These are phyloP conservation scores for Plantago rigida DNA, from an alignment of 305 asterid species.

Conservation along the genomic window DNA sequence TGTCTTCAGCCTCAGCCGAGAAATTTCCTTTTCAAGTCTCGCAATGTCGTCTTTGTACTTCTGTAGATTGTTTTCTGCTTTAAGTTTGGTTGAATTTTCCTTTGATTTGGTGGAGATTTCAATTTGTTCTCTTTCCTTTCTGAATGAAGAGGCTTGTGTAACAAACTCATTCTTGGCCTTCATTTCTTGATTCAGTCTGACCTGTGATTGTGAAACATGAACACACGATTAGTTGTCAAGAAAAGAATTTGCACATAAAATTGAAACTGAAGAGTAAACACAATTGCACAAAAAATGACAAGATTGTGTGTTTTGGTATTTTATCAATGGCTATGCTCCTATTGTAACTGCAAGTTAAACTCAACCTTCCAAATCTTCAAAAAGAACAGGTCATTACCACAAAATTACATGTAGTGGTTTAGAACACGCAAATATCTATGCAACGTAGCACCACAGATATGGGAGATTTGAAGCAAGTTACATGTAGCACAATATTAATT, in stretches of 20 bases:
- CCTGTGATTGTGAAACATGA: constrained; percentile 41
- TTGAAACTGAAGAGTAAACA: not conserved
- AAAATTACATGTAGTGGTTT: too few species aligned
- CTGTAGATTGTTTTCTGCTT: constrained; percentile 59
- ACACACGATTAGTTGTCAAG: constrained; percentile 13
- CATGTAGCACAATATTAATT: too few species aligned
- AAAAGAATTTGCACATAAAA: not conserved
- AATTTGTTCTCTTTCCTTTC: constrained; percentile 53
- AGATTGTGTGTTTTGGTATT: not conserved
- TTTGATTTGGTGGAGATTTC: constrained; percentile 59
- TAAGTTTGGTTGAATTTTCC: constrained; percentile 55
- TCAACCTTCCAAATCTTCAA: too few species aligned
- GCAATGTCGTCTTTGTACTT: constrained; percentile 59
- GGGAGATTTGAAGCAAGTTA: too few species aligned
- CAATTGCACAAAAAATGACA: not conserved
- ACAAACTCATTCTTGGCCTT: constrained; percentile 46
- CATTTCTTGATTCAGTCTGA: constrained; percentile 50
- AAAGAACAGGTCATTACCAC: too few species aligned
- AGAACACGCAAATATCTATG: too few species aligned
- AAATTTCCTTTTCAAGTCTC: constrained; percentile 63
- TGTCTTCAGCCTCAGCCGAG: constrained; percentile 59
- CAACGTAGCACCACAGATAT: too few species aligned
- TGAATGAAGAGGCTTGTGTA: constrained; percentile 38
- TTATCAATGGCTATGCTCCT: not conserved
- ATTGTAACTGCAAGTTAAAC: too few species aligned